Evolutionary conservation across 2,329 filamentous ascomycete genomes (phyloP).

Genomic region (Trichoderma lentiforme): DNA sequence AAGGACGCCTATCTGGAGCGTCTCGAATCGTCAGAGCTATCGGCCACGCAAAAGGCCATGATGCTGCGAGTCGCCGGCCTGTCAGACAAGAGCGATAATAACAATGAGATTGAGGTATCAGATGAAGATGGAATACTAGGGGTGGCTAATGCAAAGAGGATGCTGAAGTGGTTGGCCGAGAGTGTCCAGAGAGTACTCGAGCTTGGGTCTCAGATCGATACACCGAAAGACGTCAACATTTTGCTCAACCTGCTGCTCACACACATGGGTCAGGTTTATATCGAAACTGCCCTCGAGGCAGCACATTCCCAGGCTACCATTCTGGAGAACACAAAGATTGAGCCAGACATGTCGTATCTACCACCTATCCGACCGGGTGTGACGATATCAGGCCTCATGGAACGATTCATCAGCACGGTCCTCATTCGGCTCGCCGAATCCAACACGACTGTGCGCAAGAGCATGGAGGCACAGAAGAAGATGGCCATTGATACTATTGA

Average conservation of each 20-base stretch:
- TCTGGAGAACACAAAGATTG: constrained; percentile 75
- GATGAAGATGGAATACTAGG: constrained; percentile 85
- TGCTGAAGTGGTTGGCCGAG: constrained; percentile 97
- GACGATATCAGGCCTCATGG: constrained; percentile 88
- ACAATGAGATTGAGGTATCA: constrained; percentile 79
- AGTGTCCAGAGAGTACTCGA: constrained; percentile 88
- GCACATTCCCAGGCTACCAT: constrained; percentile 69
- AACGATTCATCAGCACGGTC: constrained; percentile 85
- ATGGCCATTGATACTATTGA: constrained; percentile 74
- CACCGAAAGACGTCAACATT: constrained; percentile 87
- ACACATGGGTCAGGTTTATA: constrained; percentile 81
- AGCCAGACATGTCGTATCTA: constrained; percentile 85
- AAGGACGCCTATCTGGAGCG: constrained; percentile 89
- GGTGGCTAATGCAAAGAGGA: constrained; percentile 86
- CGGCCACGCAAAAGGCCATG: constrained; percentile 83
- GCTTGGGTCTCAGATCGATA: constrained; percentile 81
- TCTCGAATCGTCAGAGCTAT: constrained; percentile 84
- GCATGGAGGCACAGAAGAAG: constrained; percentile 81
- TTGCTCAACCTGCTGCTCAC: constrained; percentile 79
- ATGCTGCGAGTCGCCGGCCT: constrained; percentile 86
- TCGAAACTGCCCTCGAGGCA: constrained; percentile 66
- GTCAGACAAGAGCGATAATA: constrained; percentile 68
- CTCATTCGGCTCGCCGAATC: constrained; percentile 84
- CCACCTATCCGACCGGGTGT: constrained; percentile 76
- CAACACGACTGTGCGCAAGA: constrained; percentile 84